Percentiles rank a stretch among this genome's conserved stretches.
Conservation (phyloP, 116 monocot genomes). For the Thalassia testudinum region DNA sequence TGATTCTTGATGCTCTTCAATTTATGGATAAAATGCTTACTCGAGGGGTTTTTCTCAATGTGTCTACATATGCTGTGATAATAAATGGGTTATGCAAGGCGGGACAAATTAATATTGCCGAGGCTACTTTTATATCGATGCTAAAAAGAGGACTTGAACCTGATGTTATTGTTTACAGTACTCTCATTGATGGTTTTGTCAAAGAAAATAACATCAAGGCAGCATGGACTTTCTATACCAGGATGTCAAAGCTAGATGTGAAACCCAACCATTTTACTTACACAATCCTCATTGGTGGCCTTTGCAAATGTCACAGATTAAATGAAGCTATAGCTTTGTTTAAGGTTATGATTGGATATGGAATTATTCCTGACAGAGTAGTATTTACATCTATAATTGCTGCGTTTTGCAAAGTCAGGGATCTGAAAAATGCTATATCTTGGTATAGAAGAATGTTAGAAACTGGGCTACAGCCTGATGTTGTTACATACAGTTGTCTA, state of each 20-base stretch:
- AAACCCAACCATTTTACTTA: slow-evolving; percentile 31
- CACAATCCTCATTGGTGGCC: slow-evolving; percentile 34
- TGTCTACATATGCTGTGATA: slow-evolving; percentile 22
- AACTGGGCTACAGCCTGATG: slow-evolving; percentile 17
- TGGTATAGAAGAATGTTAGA: slow-evolving; percentile 11
- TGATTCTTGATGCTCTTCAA: slow-evolving; percentile 14
- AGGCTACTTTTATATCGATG: slow-evolving; percentile 20
- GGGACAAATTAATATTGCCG: slow-evolving; percentile 12
- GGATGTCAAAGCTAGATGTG: slow-evolving; percentile 27
- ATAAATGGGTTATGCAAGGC: slow-evolving; percentile 29
- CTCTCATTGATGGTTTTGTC: slow-evolving; percentile 38
- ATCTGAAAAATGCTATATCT: slow-evolving; percentile 11
- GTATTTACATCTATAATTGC: slow-evolving; percentile 37
- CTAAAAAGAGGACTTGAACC: slow-evolving; percentile 11
- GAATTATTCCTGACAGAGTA: slow-evolving; percentile 23
- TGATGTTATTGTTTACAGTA: slow-evolving; percentile 32
- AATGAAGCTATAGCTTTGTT: slow-evolving; percentile 18
- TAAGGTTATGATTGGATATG: slow-evolving; percentile 19
- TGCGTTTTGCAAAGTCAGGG: slow-evolving; percentile 16
- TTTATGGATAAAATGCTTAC: slow-evolving; percentile 20
- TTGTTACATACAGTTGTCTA: slow-evolving; percentile 30
- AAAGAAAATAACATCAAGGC: slow-evolving; percentile 23
- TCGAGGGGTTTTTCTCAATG: slow-evolving; percentile 22
- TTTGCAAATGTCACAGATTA: slow-evolving; percentile 17
- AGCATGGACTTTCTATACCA: slow-evolving; percentile 19